These are phyloP conservation scores for Rhodofomes roseus DNA, from an alignment of 1,284 basidiomycete genomes.

Conservation along the genomic window DNA sequence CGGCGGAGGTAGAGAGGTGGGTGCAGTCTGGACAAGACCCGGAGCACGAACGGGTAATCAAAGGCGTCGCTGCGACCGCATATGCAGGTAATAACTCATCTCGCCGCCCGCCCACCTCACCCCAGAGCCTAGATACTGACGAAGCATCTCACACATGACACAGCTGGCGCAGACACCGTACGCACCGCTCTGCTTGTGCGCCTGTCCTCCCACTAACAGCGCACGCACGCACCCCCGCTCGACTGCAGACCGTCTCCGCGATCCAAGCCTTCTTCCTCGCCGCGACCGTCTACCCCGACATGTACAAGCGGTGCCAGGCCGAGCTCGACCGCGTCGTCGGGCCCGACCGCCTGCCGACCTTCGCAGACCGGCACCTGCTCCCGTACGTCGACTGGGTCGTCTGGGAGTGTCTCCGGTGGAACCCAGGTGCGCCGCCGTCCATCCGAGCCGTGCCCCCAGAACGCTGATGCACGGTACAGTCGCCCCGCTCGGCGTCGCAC, in stretches of 20 bases:
- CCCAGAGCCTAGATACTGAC: background rate
- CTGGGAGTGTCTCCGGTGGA: slow-evolving; percentile 27
- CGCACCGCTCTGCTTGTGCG: background rate
- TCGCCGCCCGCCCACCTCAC: background rate
- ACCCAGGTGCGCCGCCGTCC: slow-evolving; percentile 11
- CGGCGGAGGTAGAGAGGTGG: slow-evolving; percentile 12
- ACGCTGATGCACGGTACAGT: slow-evolving; percentile 4
- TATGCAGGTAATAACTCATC: slow-evolving; percentile 24
- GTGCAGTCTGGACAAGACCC: slow-evolving; percentile 7
- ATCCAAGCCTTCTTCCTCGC: slow-evolving; percentile 23
- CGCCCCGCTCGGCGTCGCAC: slow-evolving; percentile 19
- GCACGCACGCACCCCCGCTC: background rate
- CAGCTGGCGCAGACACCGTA: slow-evolving; percentile 25
- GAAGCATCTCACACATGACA: background rate
- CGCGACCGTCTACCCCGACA: slow-evolving; percentile 20
- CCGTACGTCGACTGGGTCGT: slow-evolving; percentile 31
- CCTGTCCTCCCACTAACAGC: background rate
- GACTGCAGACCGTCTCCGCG: slow-evolving; percentile 18
- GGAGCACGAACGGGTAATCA: slow-evolving; percentile 16
- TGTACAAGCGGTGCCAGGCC: slow-evolving; percentile 24
- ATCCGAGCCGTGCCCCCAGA: too few species aligned
- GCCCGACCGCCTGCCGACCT: slow-evolving; percentile 26
- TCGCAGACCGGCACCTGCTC: slow-evolving; percentile 27
- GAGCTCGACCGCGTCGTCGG: slow-evolving; percentile 31
- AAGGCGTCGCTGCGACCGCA: slow-evolving; percentile 19